A percentile compares a stretch with the other conserved stretches of the same genome.
Conservation (phyloP, 176 grass and related monocot species). For the Thinopyrum elongatum region DNA sequence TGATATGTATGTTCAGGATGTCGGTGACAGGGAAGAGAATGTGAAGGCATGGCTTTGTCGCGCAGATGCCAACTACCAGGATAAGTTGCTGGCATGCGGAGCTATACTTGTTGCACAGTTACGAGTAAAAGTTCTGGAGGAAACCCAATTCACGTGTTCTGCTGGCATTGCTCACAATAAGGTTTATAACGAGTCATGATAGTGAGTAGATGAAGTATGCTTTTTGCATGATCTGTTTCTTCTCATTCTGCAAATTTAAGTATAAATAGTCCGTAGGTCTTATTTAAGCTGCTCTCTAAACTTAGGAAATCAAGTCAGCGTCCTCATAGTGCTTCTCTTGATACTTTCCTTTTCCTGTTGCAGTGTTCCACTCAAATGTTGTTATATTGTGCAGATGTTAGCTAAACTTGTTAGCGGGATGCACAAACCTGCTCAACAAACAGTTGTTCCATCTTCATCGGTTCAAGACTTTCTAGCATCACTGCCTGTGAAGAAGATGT, state of each 20-base stretch:
- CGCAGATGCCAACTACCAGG: slow-evolving; percentile 58
- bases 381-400: slow-evolving; percentile 67
- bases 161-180: slow-evolving; percentile 96
- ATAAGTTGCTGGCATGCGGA: slow-evolving; percentile 79
- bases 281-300: background rate
- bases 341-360: slow-evolving; percentile 17
- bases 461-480: slow-evolving; percentile 76
- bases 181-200: slow-evolving; percentile 43
- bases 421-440: slow-evolving; percentile 98
- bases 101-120: slow-evolving; percentile 86
- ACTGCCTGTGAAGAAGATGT: slow-evolving; percentile 92
- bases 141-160: slow-evolving; percentile 93
- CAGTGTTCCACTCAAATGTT: slow-evolving; percentile 24
- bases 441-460: slow-evolving; percentile 80
- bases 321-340: background rate
- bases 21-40: slow-evolving; percentile 47
- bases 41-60: slow-evolving; percentile 71
- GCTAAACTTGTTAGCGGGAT: slow-evolving; percentile 94
- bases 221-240: background rate
- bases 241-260: background rate
- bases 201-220: slow-evolving; percentile 34
- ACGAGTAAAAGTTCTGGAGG: slow-evolving; percentile 65
- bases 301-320: background rate
- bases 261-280: background rate
- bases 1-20: slow-evolving; percentile 43